Evolutionary conservation across 2,329 filamentous ascomycete genomes (phyloP), one percentile per base, ranked within the genome.

Genomic region (Trichoderma brevicompactum): DNA sequence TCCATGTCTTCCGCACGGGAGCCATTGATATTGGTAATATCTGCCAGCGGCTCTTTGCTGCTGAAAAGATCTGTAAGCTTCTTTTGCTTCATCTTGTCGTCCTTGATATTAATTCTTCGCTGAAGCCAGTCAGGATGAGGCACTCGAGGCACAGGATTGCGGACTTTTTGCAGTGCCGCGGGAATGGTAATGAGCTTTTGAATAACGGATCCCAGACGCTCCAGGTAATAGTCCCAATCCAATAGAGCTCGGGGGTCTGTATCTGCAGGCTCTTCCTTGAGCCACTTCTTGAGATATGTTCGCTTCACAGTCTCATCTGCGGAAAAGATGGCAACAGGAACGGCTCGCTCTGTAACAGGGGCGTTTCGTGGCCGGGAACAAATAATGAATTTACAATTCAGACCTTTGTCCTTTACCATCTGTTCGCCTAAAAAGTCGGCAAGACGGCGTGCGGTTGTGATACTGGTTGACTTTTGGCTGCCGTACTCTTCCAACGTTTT

Each of bases 331-430:
- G 95, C 93, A 5, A 99, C 93, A 0, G 95, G 95, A 66, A 99
- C 87, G 23, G 95, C 95, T 72, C 95, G 86, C 70, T 99, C 96
- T 0, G 95, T 99, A 67, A 99, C 94, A 1, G 95, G 94, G 0
- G 94, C 92, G 73, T 92, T 92, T 73, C 89, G 91, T 4, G 95
- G 95, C 68, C 86, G 87, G 13, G 92, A 86, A 59, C 94, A 97
- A 73, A 99, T 97, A 76, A 99, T 97, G 78, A 98, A 99, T 79
- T 98, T 98, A 88, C 95, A 99, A 81, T 99, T 99, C 71, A 99
- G 78, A 3, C 95, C 95, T 78, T 98, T 99, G 79, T 99, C 96
- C 75, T 99, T 99, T 72, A 97, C 89, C 96, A 99, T 99, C 74
- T 97, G 93, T 75, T 97, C 94, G 41, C 95, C 95, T 68, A 99